A percentile compares a stretch with the other conserved stretches of the same genome.
These are phyloP conservation scores for Acacia pycnantha DNA, from an alignment of 331 rosid species.

Conservation along the genomic window DNA sequence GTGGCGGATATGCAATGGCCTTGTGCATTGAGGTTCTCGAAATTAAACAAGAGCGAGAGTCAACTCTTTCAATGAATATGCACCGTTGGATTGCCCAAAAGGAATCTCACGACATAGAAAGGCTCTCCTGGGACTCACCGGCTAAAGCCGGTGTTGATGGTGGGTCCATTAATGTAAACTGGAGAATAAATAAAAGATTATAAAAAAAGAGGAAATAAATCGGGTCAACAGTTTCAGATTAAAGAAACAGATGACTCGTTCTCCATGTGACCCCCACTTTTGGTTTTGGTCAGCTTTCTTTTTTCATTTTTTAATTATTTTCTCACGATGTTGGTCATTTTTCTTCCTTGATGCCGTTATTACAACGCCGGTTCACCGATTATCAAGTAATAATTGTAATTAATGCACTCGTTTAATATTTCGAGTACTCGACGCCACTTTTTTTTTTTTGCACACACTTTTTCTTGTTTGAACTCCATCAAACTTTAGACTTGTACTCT, in stretches of 20 bases:
- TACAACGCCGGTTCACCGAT: not conserved
- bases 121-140: not conserved
- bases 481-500: not conserved
- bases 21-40: slow-evolving; percentile 15
- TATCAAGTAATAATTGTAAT: not conserved
- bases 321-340: not conserved
- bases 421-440: not conserved
- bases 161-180: not conserved
- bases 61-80: slow-evolving; percentile 18
- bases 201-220: not conserved
- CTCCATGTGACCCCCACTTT: slow-evolving; percentile 40
- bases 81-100: slow-evolving; percentile 10
- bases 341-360: not conserved
- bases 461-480: not conserved
- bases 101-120: slow-evolving; percentile 1
- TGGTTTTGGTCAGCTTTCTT: slow-evolving; percentile 37
- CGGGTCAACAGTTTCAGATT: slow-evolving; percentile 44
- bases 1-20: slow-evolving; percentile 11
- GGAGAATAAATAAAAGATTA: not conserved
- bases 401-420: not conserved
- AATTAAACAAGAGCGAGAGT: slow-evolving; percentile 11
- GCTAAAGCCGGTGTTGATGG: slow-evolving; percentile 9
- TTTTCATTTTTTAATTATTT: not conserved
- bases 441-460: too few relatives aligned
- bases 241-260: slow-evolving; percentile 19